Base-by-base conservation (phyloP, 164 flowering plant genomes). In the Warburgia ugandensis region DNA sequence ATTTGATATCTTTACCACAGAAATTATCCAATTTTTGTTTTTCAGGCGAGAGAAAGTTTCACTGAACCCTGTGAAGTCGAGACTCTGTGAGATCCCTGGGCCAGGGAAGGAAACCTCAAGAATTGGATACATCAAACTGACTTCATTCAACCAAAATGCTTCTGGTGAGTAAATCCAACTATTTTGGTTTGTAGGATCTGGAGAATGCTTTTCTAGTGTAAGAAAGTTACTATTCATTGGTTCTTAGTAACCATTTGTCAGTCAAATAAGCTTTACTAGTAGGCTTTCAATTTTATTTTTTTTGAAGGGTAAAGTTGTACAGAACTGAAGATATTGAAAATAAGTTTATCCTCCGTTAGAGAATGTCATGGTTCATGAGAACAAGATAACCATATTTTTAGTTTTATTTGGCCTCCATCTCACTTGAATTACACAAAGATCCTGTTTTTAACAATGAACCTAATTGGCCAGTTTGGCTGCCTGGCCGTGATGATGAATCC, bases 91-190 rank as follows among this genome's bases (percentile, higher is more conserved):
- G 63, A 49, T 79, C 29, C 71, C 82, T 47, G 73, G 81, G 58
- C 50, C 52, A 20, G 95, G 78, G 32, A 80, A 80, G 36, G 85
- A 76, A 54, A 64, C 73, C 23, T 75, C 82, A 2, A 76, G 64
- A 59, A 74, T 92, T 67, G 98, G 98, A 48, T 92, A 92, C 61
- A 92, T 92, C 71, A 92, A 88, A 67, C 63, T 92, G 46, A 68
- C 95, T 47, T 51, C 96, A 55, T 88, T 92, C 73, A 87, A 76
- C 60, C 89, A 79, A 74, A 85, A 85, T 71, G 86, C 98, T 67
- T 81, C 96, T 26, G 73, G 94, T 84, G 64, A 64, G 77, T 59
- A 25, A n/a, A 22, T n/a, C 20, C 33, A 10, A 28, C 54, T 39
- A 12, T 49, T 49, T 12, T 26, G 7, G n/a, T 17, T 33, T 53